Evolutionary conservation across 2,329 filamentous ascomycete species (phyloP).

Genomic region (Penicillium sp.): DNA sequence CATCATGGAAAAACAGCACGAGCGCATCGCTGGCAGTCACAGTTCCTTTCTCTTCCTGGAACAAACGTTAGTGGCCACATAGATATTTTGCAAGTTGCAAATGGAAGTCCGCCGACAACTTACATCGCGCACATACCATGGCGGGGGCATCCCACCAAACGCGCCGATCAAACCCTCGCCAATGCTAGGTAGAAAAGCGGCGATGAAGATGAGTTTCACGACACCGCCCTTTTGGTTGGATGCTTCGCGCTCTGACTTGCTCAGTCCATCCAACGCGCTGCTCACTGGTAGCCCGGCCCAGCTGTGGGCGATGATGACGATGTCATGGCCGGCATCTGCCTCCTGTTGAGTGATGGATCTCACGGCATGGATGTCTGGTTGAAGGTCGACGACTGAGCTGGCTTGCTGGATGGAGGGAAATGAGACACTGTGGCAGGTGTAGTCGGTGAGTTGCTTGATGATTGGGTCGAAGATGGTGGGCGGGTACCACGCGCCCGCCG

Average conservation of each 20-base stretch:
- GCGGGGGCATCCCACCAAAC: constrained; percentile 26
- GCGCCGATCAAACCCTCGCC: constrained; percentile 31
- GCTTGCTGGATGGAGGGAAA: constrained; percentile 30
- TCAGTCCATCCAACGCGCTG: constrained; percentile 32
- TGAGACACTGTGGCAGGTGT: constrained; percentile 20
- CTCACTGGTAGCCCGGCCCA: constrained; percentile 38
- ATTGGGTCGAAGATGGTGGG: constrained; percentile 27
- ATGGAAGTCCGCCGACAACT: constrained; percentile 4
- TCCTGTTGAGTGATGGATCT: constrained; percentile 29
- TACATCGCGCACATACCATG: constrained; percentile 31
- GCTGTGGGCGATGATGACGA: constrained; percentile 34
- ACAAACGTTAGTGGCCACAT: background rate
- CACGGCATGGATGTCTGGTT: constrained; percentile 33
- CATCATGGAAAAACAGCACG: constrained; percentile 31
- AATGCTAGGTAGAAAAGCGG: constrained; percentile 32
- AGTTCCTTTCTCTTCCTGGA: constrained; percentile 21
- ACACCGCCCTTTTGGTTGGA: constrained; percentile 32
- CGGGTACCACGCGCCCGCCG: constrained; percentile 33
- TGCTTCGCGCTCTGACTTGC: constrained; percentile 24
- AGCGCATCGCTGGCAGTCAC: constrained; percentile 24
- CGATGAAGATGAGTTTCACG: constrained; percentile 31
- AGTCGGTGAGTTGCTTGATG: constrained; percentile 19
- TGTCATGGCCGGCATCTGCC: constrained; percentile 25
- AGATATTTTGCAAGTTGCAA: background rate
- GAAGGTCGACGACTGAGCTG: constrained; percentile 18